phyloP scores from a whole-genome alignment of 2,329 filamentous ascomycete species.

The Exophiala oligosperma region DNA sequence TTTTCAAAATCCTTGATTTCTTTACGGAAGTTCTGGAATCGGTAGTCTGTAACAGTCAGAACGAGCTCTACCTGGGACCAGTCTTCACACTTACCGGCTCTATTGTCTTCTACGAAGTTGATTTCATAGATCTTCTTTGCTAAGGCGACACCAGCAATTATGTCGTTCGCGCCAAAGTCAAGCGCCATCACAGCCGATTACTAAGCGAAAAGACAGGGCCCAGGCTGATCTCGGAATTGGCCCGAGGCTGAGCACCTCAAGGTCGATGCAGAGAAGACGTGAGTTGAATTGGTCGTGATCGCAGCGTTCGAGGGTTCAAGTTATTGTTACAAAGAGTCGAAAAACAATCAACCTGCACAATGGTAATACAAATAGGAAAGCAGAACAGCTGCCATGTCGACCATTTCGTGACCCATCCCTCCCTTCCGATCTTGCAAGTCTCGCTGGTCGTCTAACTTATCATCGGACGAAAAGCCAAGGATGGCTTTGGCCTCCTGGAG shows the following conservation, averaged over 20 bases:
- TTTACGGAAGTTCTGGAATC: constrained; percentile 5
- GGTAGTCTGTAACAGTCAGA: constrained; percentile 4
- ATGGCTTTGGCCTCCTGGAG: not conserved
- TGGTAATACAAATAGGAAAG: not conserved
- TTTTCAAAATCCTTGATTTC: constrained; percentile 6
- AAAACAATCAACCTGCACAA: not conserved
- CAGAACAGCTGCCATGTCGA: not conserved
- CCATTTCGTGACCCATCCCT: not conserved
- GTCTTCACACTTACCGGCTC: constrained; percentile 4
- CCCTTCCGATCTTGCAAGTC: not conserved
- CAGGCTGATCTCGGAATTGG: not conserved
- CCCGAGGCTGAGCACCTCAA: no score
- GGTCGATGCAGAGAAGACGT: no score
- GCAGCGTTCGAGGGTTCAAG: no score
- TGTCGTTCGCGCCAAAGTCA: constrained; percentile 5
- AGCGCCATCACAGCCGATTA: not conserved
- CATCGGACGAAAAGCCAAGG: not conserved
- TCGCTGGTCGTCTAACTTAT: not conserved
- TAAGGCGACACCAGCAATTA: constrained; percentile 2
- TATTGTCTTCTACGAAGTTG: constrained; percentile 6
- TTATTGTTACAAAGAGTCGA: not conserved
- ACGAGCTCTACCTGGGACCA: not conserved
- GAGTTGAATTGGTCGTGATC: no score
- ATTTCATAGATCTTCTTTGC: constrained; percentile 4
- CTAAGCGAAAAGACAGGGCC: not conserved